Conservation (phyloP, 352 stramenopile genomes). For the Phytophthora litchii region DNA sequence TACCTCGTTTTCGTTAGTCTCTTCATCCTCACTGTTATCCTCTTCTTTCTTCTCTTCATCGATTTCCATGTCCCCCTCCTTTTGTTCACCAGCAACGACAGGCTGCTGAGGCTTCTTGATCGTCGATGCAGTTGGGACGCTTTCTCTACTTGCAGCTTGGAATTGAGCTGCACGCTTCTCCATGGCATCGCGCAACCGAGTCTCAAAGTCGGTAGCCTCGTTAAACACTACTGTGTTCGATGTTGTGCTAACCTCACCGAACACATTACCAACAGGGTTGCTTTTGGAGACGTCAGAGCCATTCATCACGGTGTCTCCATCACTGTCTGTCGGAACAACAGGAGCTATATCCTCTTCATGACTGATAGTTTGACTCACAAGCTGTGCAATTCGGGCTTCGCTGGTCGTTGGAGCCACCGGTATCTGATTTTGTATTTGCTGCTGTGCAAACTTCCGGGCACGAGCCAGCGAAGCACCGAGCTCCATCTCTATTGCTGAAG, state of each 20-base stretch:
- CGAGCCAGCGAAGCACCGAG: conserved; percentile 77
- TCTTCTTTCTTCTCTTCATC: conserved; percentile 39
- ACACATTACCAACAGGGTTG: conserved; percentile 60
- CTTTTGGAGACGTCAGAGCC: background rate
- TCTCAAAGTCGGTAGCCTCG: conserved; percentile 87
- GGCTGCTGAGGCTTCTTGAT: conserved; percentile 6
- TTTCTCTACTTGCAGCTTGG: conserved; percentile 30
- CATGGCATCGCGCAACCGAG: conserved; percentile 74
- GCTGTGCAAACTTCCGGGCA: conserved; percentile 59
- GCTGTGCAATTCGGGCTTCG: conserved; percentile 66
- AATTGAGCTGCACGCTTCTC: conserved; percentile 69
- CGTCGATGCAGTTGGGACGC: background rate
- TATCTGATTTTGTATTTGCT: conserved; percentile 31
- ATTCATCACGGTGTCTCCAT: conserved; percentile 14
- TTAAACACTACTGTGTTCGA: conserved; percentile 79
- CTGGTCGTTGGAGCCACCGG: conserved; percentile 27
- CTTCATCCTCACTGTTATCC: conserved; percentile 54
- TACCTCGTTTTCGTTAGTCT: conserved; percentile 54
- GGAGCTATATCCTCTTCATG: conserved; percentile 23
- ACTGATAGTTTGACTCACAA: conserved; percentile 56
- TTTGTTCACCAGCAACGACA: conserved; percentile 43
- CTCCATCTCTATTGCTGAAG: conserved; percentile 67
- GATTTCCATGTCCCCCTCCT: conserved; percentile 28
- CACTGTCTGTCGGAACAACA: conserved; percentile 19
- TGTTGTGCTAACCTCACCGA: conserved; percentile 27